Percentiles rank a stretch among this genome's conserved stretches.
These are phyloP conservation scores for Pouteria glomerata DNA, from an alignment of 148 eudicot genomes.

Conservation along the genomic window DNA sequence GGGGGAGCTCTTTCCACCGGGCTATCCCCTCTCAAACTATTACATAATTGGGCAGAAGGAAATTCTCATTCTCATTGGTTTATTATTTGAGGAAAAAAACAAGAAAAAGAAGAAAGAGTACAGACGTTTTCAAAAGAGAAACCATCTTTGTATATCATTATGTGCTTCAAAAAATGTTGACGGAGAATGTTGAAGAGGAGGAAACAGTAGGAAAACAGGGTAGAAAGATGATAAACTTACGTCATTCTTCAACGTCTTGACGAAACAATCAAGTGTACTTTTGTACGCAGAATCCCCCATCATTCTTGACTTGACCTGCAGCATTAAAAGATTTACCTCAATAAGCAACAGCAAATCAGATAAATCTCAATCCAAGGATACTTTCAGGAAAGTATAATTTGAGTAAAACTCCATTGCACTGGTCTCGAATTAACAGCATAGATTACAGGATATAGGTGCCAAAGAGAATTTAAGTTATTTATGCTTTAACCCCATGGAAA, in stretches of 20 bases:
- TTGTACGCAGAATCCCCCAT: conserved; percentile 94
- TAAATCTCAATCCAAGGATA: background rate
- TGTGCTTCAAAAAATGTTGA: background rate
- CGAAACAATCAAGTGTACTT: conserved; percentile 79
- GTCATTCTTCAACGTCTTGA: conserved; percentile 87
- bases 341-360: background rate
- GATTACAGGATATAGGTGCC: background rate
- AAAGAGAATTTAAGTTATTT: background rate
- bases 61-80: background rate
- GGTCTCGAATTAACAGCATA: background rate
- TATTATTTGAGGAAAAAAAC: background rate
- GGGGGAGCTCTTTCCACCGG: too few species aligned
- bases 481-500: too few species aligned
- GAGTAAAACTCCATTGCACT: background rate
- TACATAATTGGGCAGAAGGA: too few species aligned
- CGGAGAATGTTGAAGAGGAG: background rate
- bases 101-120: conserved; percentile 3
- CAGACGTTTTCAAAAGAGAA: background rate
- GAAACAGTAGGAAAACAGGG: conserved; percentile 7
- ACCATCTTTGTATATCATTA: background rate
- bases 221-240: conserved; percentile 37
- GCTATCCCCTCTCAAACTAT: too few species aligned
- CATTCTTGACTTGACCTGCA: conserved; percentile 99
- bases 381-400: background rate
- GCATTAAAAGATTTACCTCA: conserved; percentile 4